A percentile compares a stretch with the other conserved stretches of the same genome.
phyloP scores from a whole-genome alignment of 306 rosid genomes.

The Boehmeria nivea region DNA sequence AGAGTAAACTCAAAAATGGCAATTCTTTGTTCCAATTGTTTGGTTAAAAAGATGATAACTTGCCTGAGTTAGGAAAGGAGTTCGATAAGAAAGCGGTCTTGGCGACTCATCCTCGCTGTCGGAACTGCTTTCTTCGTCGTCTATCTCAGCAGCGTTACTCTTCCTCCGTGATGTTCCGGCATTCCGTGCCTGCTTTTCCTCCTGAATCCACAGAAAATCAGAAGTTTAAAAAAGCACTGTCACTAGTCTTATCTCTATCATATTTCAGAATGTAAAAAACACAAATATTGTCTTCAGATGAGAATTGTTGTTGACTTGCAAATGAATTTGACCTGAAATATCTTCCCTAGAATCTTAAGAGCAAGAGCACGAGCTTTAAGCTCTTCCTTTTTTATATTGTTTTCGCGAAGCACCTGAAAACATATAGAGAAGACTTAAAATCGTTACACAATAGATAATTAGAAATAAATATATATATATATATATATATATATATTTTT shows the following conservation, averaged over 20 bases:
- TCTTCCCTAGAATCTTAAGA: slow-evolving; percentile 75
- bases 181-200: slow-evolving; percentile 49
- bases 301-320: background rate
- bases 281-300: background rate
- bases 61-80: slow-evolving; percentile 86
- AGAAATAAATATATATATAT: too few species aligned
- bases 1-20: too few species aligned
- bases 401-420: slow-evolving; percentile 75
- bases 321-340: slow-evolving; percentile 54
- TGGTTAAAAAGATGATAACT: slow-evolving; percentile 1
- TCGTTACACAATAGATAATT: too few species aligned
- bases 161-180: slow-evolving; percentile 63
- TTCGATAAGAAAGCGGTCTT: slow-evolving; percentile 57
- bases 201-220: slow-evolving; percentile 16
- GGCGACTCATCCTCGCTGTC: slow-evolving; percentile 77
- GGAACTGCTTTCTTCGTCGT: slow-evolving; percentile 63
- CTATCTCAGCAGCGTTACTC: slow-evolving; percentile 33
- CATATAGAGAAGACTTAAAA: slow-evolving; percentile 2
- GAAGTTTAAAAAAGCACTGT: background rate
- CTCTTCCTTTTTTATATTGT: slow-evolving; percentile 61
- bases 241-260: background rate
- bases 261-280: background rate
- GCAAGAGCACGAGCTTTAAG: slow-evolving; percentile 77
- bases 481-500: too few species aligned
- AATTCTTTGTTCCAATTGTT: background rate